Conservation (phyloP, 257 asterid species). For the Ballota nigra region DNA sequence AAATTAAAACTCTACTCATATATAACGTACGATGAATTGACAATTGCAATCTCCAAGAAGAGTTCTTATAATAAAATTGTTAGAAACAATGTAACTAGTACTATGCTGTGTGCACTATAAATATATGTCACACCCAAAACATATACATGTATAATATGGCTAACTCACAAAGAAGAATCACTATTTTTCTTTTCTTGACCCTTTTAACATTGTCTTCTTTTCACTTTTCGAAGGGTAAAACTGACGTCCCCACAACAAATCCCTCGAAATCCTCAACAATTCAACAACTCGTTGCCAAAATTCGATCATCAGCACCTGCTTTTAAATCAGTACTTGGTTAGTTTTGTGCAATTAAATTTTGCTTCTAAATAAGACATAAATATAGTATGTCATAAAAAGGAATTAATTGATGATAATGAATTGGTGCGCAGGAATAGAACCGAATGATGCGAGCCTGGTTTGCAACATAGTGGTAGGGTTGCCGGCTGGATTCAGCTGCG, state of each 20-base stretch:
- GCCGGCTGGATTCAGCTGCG: background rate
- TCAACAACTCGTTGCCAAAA: background rate
- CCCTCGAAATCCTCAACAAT: background rate
- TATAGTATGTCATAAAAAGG: no score
- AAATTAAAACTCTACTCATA: no score
- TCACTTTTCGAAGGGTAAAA: background rate
- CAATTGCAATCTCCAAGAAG: no score
- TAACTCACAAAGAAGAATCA: slow-evolving; percentile 22
- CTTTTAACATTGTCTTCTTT: background rate
- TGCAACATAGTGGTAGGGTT: background rate
- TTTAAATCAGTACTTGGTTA: background rate
- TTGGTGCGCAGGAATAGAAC: background rate
- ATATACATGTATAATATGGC: background rate
- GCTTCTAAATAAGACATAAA: no score
- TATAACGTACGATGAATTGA: no score
- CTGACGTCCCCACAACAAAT: background rate
- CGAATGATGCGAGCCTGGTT: background rate
- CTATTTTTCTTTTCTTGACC: background rate
- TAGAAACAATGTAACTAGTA: background rate
- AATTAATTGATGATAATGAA: background rate
- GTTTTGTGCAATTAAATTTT: background rate
- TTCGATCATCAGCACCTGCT: background rate
- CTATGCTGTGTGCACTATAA: background rate
- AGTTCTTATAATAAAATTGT: background rate
- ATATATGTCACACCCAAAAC: background rate